Conservation (phyloP, 805 yeast genomes). For the Candida caryicola region DNA sequence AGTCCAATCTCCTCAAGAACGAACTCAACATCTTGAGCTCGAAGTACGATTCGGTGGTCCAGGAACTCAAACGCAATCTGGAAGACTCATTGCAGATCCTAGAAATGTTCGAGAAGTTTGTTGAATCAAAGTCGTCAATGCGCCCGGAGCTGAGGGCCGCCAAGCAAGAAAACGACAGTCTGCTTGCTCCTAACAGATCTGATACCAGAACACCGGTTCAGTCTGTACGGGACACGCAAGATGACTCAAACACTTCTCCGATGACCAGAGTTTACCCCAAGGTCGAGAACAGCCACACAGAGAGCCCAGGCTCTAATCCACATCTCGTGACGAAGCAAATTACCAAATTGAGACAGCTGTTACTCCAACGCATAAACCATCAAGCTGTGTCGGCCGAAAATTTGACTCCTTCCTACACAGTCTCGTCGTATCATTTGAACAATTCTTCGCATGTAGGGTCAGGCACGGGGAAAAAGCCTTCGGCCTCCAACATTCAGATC, state of each 20-base stretch:
- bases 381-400: neutral
- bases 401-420: neutral
- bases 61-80: slow-evolving; percentile 48
- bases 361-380: slow-evolving; percentile 9
- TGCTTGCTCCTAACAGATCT: slow-evolving; percentile 15
- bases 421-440: slow-evolving; percentile 11
- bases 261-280: slow-evolving; percentile 9
- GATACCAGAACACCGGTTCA: slow-evolving; percentile 25
- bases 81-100: slow-evolving; percentile 51
- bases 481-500: slow-evolving; percentile 18
- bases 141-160: neutral
- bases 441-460: neutral
- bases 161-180: slow-evolving; percentile 5
- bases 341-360: slow-evolving; percentile 7
- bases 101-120: slow-evolving; percentile 41
- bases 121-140: slow-evolving; percentile 1
- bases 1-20: slow-evolving; percentile 35
- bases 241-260: slow-evolving; percentile 14
- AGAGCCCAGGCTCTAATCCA: neutral
- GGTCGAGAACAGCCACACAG: neutral
- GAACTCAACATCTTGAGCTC: slow-evolving; percentile 43
- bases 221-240: slow-evolving; percentile 7
- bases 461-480: slow-evolving; percentile 12
- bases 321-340: slow-evolving; percentile 6
- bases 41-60: slow-evolving; percentile 47